phyloP scores from a whole-genome alignment of 1,284 basidiomycete species.

The Marasmius sp. region DNA sequence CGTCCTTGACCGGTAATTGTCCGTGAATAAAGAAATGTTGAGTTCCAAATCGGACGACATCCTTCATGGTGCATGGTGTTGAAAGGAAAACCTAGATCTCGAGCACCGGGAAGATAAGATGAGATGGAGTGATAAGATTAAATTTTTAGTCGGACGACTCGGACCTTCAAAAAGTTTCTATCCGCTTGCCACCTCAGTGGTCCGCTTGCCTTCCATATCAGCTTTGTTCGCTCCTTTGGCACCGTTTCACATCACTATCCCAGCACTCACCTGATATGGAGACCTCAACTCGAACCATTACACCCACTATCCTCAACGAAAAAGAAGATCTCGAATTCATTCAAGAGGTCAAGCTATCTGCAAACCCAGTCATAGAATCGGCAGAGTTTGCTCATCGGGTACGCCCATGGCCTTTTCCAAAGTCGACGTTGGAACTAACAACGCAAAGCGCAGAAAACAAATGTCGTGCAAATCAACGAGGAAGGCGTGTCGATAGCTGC shows the following conservation, averaged over 20 bases:
- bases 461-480: conserved; percentile 57
- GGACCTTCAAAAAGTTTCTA: too few species aligned
- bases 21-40: too few species aligned
- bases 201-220: too few species aligned
- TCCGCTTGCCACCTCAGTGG: too few species aligned
- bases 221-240: too few species aligned
- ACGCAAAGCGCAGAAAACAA: conserved; percentile 41
- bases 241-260: not conserved
- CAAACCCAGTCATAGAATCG: conserved; percentile 51
- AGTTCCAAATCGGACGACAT: too few species aligned
- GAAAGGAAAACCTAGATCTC: too few species aligned
- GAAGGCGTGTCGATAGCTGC: conserved; percentile 60
- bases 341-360: not conserved
- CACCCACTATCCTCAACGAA: not conserved
- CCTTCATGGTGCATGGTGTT: too few species aligned
- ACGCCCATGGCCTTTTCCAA: conserved; percentile 12
- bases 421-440: not conserved
- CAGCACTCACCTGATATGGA: not conserved
- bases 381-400: conserved; percentile 54
- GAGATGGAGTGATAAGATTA: too few species aligned
- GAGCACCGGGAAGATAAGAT: too few species aligned
- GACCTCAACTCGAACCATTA: not conserved
- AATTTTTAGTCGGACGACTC: too few species aligned
- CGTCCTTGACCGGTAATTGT: too few species aligned
- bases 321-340: conserved; percentile 10